A percentile compares a stretch with the other conserved stretches of the same genome.
These are phyloP conservation scores for Exophiala mesophila DNA, from an alignment of 2,329 filamentous ascomycete genomes.

Conservation along the genomic window DNA sequence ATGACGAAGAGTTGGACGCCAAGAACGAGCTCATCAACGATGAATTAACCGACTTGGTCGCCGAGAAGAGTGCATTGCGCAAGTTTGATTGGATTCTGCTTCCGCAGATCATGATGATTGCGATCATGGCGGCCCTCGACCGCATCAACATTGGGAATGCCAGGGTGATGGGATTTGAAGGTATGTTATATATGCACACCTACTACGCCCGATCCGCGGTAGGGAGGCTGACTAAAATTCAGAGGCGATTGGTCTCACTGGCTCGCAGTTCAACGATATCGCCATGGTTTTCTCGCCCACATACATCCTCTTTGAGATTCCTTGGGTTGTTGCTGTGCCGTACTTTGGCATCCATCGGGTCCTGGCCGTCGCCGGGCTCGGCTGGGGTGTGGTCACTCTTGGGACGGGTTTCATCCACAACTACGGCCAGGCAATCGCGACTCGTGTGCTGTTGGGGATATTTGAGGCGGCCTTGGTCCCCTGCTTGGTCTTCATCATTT, in stretches of 20 bases:
- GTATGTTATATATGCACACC: neutral
- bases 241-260: conserved; percentile 41
- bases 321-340: neutral
- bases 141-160: conserved; percentile 2
- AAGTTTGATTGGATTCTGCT: conserved; percentile 1
- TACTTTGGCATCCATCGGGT: neutral
- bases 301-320: neutral
- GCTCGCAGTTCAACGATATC: conserved; percentile 57
- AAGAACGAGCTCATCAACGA: neutral
- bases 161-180: neutral
- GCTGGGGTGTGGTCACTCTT: neutral
- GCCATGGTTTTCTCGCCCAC: neutral
- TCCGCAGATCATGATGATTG: neutral
- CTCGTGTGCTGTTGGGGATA: conserved; percentile 29
- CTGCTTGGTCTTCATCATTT: neutral
- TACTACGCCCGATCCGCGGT: neutral
- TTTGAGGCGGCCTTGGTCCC: neutral
- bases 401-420: conserved; percentile 23
- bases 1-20: neutral
- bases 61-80: neutral
- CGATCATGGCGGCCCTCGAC: neutral
- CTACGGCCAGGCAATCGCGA: conserved; percentile 27
- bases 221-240: neutral
- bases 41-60: neutral
- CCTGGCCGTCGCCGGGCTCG: neutral